These are phyloP conservation scores for Eruca vesicaria DNA, from an alignment of 441 rosid species.

Conservation along the genomic window DNA sequence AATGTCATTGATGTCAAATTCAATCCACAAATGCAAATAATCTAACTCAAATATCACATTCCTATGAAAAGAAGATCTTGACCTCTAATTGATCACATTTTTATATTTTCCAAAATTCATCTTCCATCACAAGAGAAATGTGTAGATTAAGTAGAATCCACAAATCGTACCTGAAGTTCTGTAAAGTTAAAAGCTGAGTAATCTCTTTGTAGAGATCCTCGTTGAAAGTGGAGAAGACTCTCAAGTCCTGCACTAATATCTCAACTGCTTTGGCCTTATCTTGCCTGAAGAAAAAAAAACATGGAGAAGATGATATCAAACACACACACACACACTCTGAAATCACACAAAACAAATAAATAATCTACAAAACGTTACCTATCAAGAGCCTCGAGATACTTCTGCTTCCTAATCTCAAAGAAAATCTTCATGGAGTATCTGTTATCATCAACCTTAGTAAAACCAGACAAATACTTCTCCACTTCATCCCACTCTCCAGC, in stretches of 20 bases:
- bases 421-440: conserved; percentile 86
- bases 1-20: neutral
- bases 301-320: neutral
- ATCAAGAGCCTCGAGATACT: conserved; percentile 85
- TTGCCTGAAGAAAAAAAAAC: conserved; percentile 37
- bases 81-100: neutral
- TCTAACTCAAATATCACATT: neutral
- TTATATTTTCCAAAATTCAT: neutral
- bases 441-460: conserved; percentile 85
- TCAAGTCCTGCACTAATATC: conserved; percentile 60
- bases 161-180: conserved; percentile 67
- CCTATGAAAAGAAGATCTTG: neutral
- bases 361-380: conserved; percentile 37
- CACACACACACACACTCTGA: neutral
- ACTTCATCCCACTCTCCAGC: conserved; percentile 93
- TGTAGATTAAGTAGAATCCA: neutral
- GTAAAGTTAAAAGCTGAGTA: conserved; percentile 57
- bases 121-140: neutral
- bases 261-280: conserved; percentile 71
- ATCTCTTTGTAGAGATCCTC: conserved; percentile 68
- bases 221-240: conserved; percentile 59
- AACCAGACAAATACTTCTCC: conserved; percentile 82
- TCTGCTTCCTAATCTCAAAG: conserved; percentile 88
- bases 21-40: conserved; percentile 3
- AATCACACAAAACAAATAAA: neutral